Base-by-base conservation (phyloP, 1,284 basidiomycete genomes). In the Boletus smithii region DNA sequence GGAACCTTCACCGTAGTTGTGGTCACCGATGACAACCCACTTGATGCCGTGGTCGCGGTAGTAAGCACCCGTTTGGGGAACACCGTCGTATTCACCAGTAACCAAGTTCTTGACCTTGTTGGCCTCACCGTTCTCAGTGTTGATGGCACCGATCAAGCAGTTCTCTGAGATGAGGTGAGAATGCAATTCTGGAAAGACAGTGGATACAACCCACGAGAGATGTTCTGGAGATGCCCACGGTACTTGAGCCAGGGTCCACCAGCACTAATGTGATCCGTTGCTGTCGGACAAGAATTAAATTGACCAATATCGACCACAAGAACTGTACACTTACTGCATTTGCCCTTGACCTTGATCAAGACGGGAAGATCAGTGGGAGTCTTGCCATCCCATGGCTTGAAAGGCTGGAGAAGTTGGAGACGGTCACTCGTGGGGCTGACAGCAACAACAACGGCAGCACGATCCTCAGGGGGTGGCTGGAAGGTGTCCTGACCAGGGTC, bases 211-310 rank as follows among this genome's bases (percentile, higher is more conserved):
- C 52, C 56, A 85, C 84, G 91, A 31, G 93, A 97, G 70, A 98
- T 99, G 82, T 99, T 98, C 72, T 97, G 83, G 63, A 99, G 85
- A 73, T 98, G 95, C 58, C 95, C 95, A 77, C 95, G 91, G 81
- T 95, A 98, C 76, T 97, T 97, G 74, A 98, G 81, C 95, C 95
- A 99, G 38, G 95, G 95, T 51, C 95, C 95, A 77, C 94, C 95
- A 69, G 93, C 92, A 53, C 87, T 91, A 69, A 97, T 91, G 69
- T 91, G 87, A 66, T 91, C 88, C 55, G 88, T 90, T 33, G 88
- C 80, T 83, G 22, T 35, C 37, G 30, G 5, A 53, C 16, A 24
- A 30, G 42, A 29, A 7, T 6, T 18, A 36, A 27, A 20, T 22
- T 5, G 17, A 29, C 26, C 16, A 17, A 42, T 11, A 34, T 26